phyloP scores from a whole-genome alignment of 2,329 filamentous ascomycete species.

The Colletotrichum sidae region DNA sequence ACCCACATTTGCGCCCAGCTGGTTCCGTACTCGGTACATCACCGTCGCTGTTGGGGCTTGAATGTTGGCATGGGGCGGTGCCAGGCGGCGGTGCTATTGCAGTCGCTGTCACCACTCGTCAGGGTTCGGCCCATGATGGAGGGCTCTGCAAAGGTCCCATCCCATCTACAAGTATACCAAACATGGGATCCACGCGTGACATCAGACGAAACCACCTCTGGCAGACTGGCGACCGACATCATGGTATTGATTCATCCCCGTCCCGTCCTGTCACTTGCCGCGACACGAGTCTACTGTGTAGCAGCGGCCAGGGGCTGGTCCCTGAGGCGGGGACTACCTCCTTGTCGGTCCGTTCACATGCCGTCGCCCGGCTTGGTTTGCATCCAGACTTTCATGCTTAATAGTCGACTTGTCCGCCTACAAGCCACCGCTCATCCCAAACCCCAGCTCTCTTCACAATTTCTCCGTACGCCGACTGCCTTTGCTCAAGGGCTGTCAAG shows the following conservation, averaged over 20 bases:
- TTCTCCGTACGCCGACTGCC: not conserved
- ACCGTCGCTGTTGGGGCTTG: too few relatives aligned
- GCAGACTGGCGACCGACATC: slow-evolving; percentile 11
- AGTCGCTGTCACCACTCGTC: not conserved
- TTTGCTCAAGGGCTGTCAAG: too few relatives aligned
- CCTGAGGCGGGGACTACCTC: slow-evolving; percentile 13
- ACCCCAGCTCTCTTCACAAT: too few relatives aligned
- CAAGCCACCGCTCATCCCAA: too few relatives aligned
- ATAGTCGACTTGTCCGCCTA: too few relatives aligned
- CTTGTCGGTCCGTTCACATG: slow-evolving; percentile 4
- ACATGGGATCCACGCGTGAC: slow-evolving; percentile 22
- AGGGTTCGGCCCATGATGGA: slow-evolving; percentile 1
- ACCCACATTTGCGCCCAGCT: slow-evolving; percentile 11
- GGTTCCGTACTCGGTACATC: too few relatives aligned
- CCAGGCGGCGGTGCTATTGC: slow-evolving; percentile 22
- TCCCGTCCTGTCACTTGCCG: slow-evolving; percentile 7
- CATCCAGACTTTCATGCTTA: not conserved
- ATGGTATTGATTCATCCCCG: not conserved
- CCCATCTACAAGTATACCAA: slow-evolving; percentile 19
- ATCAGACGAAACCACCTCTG: slow-evolving; percentile 32
- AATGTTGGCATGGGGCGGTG: slow-evolving; percentile 20
- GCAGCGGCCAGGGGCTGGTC: not conserved
- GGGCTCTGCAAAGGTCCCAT: slow-evolving; percentile 23
- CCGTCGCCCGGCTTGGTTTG: slow-evolving; percentile 16
- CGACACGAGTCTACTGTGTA: slow-evolving; percentile 1